Evolutionary conservation across 768 basidiomycete genomes (phyloP), one percentile per base, ranked within the genome.

Genomic region (Rhodotorula kratochvilovae): DNA sequence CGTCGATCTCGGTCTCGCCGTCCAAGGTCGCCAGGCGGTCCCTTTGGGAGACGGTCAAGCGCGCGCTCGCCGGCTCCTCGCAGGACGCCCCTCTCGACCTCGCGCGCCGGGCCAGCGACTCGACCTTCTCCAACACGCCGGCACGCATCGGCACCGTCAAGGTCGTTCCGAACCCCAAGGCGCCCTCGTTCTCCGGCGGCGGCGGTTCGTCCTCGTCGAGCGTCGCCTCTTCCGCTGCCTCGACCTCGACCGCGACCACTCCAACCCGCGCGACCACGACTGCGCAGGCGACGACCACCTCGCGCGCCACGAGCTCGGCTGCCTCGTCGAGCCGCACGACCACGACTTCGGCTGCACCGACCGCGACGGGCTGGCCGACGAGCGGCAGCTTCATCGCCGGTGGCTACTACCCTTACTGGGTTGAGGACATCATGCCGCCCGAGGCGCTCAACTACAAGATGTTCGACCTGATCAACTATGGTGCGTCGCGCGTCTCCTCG

Each of bases 381-480:
- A 58, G 46, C 63, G 55, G 71, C 71, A 48, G 55, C 25, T 84
- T 84, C 19, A 83, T 87, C 67, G 80, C 91, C 25, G 89, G 90
- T 84, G 87, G 85, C 0, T 94, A 93, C 80, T 92, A 90, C 80
- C 85, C 92, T 0, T 88, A 89, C 80, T 93, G 92, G 92, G 84
- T 84, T 0, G 82, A 79, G 7, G 66, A 80, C n/a, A 69, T 74
- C 15, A 85, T 89, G 75, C 84, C 88, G 27, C 92, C 91, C 1
- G 85, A 87, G 77, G 79, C 82, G 48, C 84, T 96, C 74, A 86
- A 92, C 79, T 95, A 86, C 77, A 78, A 75, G 35, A 81, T 85
- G 57, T 88, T 88, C 78, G 89, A 96, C 81, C 86, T 87, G 84
- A 82, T 96, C 73, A 89, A 96, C 80, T 97, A 90, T 77, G 85